Base-by-base conservation (phyloP, 1,284 basidiomycete genomes). In the Ganoderma resinaceum region DNA sequence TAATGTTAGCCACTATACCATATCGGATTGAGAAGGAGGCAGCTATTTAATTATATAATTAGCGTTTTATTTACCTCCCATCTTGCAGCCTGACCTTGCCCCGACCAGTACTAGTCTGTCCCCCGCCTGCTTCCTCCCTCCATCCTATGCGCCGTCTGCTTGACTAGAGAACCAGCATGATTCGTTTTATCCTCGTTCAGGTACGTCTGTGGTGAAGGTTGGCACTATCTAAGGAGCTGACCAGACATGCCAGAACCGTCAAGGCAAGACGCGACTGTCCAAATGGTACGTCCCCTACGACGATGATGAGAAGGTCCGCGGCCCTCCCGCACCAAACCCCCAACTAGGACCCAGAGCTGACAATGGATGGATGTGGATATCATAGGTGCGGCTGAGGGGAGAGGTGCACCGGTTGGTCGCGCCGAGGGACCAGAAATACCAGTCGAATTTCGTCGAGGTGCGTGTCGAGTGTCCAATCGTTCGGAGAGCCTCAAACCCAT, bases 381-480 rank as follows among this genome's bases (percentile, higher is more conserved):
- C 4, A 60, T 76, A 97, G 95, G 93, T 97, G 66, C 89, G 95
- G 65, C 85, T 99, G 66, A 88, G 96, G 46, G 97, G 96, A 29
- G 97, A 99, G 80, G 97, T 99, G 1, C 97, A 99, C 79, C 87
- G 97, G 53, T 81, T 99, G 70, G 94, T 99, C 23, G 97, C 97
- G 0, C 96, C 97, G n/a, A 83, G 97, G 72, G 97, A 99, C 81
- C 97, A 98, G 84, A 98, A 98, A 81, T 97, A 98, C 74, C 98
- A 99, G 81, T 97, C 95, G 67, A 99, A 99, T 81, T 99, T 99
- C 78, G 97, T 99, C 62, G 97, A 99, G 88, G 97, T 97, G 73
- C 66, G 89, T 66, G 20, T 12, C 9, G 37, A 38, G 38, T 38
- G 33, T 11, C 52, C 52, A 11, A 20, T 6, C 16, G n/a, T n/a